Evolutionary conservation across 371 early-diverging fungal genomes (phyloP), one percentile per base, ranked within the genome.

Genomic region (Rhizomucor pusillus): DNA sequence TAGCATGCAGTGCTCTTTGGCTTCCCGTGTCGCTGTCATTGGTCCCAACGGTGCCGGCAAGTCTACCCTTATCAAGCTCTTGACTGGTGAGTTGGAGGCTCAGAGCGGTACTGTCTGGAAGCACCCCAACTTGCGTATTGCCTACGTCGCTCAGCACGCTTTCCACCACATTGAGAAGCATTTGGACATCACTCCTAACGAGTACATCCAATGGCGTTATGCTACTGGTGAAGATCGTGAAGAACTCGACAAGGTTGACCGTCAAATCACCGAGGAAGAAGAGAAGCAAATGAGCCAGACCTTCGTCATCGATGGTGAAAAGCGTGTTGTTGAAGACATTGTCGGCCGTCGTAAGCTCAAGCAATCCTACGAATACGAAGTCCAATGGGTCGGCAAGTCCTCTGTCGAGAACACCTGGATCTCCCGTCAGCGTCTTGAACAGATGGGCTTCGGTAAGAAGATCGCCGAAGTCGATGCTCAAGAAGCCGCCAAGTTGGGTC

Each of bases 71-170:
- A 85, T 93, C 79, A 93, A 93, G 80, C 62, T 90, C 18, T 60
- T 93, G 59, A 87, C 89, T 47, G 89, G 89, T 61, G 88, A 73
- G 43, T 61, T 71, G 29, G 75, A 69, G 33, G 54, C 75, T 24
- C 67, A 66, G 14, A 33, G 54, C 24, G 75, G 75, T 56, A 59
- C 63, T 18, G 72, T 75, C 53, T 71, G 75, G 75, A 71, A 67
- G 60, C 75, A 89, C 52, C 82, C 82, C 47, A 79, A 80, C 71
- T 63, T 84, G 59, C 84, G 88, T 66, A 77, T 85, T 55, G 88
- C 84, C 50, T 91, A 89, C 63, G 88, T 90, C 55, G 86, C 90
- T 35, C 91, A 91, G 71, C 88, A 90, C 56, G 85, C 88, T 52
- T 86, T 87, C 85, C 88, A 90, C 62, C 88, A 87, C 60, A 75